phyloP scores from a whole-genome alignment of 176 grass and related monocot genomes.

The Bromus sterilis region DNA sequence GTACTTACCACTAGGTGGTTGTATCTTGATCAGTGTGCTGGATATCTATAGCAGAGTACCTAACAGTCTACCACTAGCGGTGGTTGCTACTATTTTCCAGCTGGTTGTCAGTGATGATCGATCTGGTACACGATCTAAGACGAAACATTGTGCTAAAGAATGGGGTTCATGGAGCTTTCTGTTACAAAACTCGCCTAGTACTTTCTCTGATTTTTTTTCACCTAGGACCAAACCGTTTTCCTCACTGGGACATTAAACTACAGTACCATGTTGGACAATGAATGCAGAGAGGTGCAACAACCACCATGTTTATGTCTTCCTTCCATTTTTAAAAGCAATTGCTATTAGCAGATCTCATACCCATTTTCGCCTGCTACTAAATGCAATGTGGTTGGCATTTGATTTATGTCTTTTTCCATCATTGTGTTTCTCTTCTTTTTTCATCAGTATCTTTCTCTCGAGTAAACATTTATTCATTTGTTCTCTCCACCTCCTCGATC shows the following conservation, averaged over 20 bases:
- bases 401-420: neutral
- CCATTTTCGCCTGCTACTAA: slow-evolving; percentile 26
- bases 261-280: neutral
- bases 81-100: neutral
- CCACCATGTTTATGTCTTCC: neutral
- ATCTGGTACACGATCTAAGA: neutral
- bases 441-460: neutral
- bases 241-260: neutral
- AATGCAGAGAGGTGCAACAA: slow-evolving; percentile 21
- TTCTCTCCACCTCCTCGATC: too few species aligned
- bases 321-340: neutral
- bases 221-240: neutral
- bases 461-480: too few species aligned
- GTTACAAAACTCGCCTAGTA: neutral
- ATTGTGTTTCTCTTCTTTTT: neutral
- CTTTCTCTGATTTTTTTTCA: neutral
- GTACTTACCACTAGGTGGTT: neutral
- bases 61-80: neutral
- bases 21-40: neutral
- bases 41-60: neutral
- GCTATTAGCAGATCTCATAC: slow-evolving; percentile 13
- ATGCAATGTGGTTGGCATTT: slow-evolving; percentile 28
- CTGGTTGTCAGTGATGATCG: neutral
- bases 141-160: neutral
- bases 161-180: neutral